phyloP scores from a whole-genome alignment of 345 rosid genomes.

The Anastatica hierochuntica region DNA sequence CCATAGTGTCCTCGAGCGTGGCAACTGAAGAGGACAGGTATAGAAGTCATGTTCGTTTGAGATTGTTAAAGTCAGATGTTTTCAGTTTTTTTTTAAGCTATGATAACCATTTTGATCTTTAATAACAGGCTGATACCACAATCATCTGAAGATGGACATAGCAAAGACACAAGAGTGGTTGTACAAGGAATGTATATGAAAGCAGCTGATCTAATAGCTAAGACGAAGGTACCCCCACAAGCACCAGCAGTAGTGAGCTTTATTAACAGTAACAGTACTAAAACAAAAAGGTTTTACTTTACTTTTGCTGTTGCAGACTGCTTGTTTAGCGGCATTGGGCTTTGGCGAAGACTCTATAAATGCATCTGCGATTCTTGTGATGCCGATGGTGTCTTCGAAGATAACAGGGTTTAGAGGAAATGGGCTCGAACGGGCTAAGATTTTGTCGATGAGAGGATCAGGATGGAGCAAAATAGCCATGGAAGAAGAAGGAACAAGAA shows the following conservation, averaged over 20 bases:
- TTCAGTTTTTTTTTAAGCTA: neutral
- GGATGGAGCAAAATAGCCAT: slow-evolving; percentile 50
- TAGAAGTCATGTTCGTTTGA: neutral
- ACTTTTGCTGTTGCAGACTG: slow-evolving; percentile 42
- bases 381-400: slow-evolving; percentile 98
- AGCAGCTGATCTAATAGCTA: slow-evolving; percentile 43
- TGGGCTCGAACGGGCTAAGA: slow-evolving; percentile 51
- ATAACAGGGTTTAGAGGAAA: slow-evolving; percentile 80
- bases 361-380: slow-evolving; percentile 91
- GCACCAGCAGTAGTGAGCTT: neutral
- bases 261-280: neutral
- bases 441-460: slow-evolving; percentile 50
- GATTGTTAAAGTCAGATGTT: neutral
- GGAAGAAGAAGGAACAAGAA: slow-evolving; percentile 30
- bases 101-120: neutral
- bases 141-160: slow-evolving; percentile 41
- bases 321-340: slow-evolving; percentile 58
- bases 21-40: slow-evolving; percentile 74
- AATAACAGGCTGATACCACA: slow-evolving; percentile 42
- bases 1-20: slow-evolving; percentile 42
- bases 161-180: slow-evolving; percentile 51
- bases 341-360: slow-evolving; percentile 83
- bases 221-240: slow-evolving; percentile 60
- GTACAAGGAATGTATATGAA: slow-evolving; percentile 47
- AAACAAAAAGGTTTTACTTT: neutral